Base-by-base conservation (phyloP, 1,284 basidiomycete species). In the Vanrija pseudolonga region DNA sequence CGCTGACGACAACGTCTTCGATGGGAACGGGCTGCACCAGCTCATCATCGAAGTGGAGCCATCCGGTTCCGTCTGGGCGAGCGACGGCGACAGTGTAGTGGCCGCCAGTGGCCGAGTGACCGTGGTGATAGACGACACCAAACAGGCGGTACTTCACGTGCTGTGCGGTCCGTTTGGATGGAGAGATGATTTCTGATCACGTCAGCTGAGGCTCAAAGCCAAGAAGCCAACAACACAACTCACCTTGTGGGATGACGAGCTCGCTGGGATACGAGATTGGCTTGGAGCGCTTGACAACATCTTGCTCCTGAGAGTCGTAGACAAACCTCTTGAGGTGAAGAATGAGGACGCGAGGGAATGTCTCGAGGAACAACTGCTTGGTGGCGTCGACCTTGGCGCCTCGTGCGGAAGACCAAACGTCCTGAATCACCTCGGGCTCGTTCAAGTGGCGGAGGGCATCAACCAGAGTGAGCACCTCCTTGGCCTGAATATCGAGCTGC, bases 21-120 rank as follows among this genome's bases (percentile, higher is more conserved):
- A 80, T 78, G n/a, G 83, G 78, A 40, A 94, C 81, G 57, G 89
- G 85, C 28, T 84, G 84, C n/a, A 91, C 87, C 6, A 86, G 77
- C 73, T 95, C 92, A 68, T 97, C 94, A 74, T 97, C 94, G 54
- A 97, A 89, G 59, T 94, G 86, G 55, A 96, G 82, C 95, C 90
- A 98, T 81, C 85, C 67, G 76, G 61, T 68, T 73, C 45, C 58
- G 65, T 75, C 61, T 19, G 90, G 88, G 58, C 91, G 87, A 8
- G 94, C 78, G 2, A 96, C 89, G 61, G 94, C 88, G 43, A 96
- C 84, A 1, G 94, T 98, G 78, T 98, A 98, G 75, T 98, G 94
- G 0, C 95, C 95, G 7, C 94, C 94, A 0, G 86, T 86, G 0
- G 95, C 92, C 14, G 88, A 89, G 45, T 82, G 79, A 2, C 95